Percentiles rank a stretch among this genome's conserved stretches.
These are phyloP conservation scores for Epichloe amarillans DNA, from an alignment of 2,329 filamentous ascomycete genomes.

Conservation along the genomic window DNA sequence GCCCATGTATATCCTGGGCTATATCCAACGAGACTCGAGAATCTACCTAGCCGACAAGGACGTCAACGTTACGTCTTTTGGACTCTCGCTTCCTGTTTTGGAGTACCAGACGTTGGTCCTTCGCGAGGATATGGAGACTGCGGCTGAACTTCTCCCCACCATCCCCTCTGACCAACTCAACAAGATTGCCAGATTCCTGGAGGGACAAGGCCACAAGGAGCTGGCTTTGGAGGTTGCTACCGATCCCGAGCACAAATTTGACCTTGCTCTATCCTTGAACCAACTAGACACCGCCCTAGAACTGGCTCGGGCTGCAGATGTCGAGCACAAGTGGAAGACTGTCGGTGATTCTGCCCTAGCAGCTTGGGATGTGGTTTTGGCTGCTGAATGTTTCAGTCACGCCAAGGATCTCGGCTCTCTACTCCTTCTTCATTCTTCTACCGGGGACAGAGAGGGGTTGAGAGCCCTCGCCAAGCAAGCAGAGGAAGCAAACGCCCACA, in stretches of 20 bases:
- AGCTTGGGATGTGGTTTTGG: slow-evolving; percentile 76
- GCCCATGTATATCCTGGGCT: slow-evolving; percentile 87
- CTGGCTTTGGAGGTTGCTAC: slow-evolving; percentile 88
- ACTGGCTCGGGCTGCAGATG: slow-evolving; percentile 69
- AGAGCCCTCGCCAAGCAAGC: slow-evolving; percentile 61
- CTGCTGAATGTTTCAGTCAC: slow-evolving; percentile 83
- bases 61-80: slow-evolving; percentile 79
- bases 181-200: slow-evolving; percentile 94
- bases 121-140: slow-evolving; percentile 83
- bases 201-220: slow-evolving; percentile 95
- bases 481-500: slow-evolving; percentile 65
- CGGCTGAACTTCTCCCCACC: slow-evolving; percentile 67
- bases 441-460: slow-evolving; percentile 64
- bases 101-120: slow-evolving; percentile 96
- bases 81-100: slow-evolving; percentile 79
- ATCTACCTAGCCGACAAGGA: slow-evolving; percentile 96
- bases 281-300: slow-evolving; percentile 76
- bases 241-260: slow-evolving; percentile 92
- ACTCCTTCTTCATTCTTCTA: slow-evolving; percentile 77
- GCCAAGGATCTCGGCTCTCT: slow-evolving; percentile 85
- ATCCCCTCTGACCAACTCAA: slow-evolving; percentile 92
- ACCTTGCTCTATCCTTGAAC: slow-evolving; percentile 71
- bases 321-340: slow-evolving; percentile 96
- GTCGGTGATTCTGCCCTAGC: slow-evolving; percentile 83
- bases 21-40: slow-evolving; percentile 87